These are phyloP conservation scores for Geranium incanum DNA, from an alignment of 441 rosid genomes.

Conservation along the genomic window DNA sequence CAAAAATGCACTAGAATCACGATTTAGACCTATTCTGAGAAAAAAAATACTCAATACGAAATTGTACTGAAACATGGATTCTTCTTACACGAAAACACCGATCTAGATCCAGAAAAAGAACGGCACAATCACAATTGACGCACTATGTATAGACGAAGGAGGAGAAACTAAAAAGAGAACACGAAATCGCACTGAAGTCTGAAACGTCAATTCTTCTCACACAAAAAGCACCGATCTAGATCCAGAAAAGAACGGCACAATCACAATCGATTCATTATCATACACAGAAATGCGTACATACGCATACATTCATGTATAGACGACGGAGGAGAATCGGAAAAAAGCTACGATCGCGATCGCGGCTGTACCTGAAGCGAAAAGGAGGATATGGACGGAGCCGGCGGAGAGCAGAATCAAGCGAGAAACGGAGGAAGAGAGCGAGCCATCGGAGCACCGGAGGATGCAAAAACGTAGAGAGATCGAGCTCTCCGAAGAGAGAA, in stretches of 20 bases:
- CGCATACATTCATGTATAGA: background rate
- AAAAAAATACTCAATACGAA: too few species aligned
- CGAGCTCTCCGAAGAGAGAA: background rate
- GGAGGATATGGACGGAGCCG: background rate
- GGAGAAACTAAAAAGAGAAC: background rate
- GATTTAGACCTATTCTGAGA: too few species aligned
- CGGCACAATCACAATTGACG: too few species aligned
- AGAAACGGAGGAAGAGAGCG: background rate
- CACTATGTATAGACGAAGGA: background rate
- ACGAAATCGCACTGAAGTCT: background rate
- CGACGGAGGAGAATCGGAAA: background rate
- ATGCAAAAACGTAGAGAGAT: too few species aligned
- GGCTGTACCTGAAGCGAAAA: background rate
- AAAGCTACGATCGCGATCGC: background rate
- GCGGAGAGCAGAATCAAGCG: background rate
- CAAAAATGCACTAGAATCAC: too few species aligned
- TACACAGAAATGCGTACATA: too few species aligned
- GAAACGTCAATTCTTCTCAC: background rate
- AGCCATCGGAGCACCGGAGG: slow-evolving; percentile 1
- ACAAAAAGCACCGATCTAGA: background rate
- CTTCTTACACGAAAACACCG: too few species aligned
- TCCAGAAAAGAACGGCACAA: background rate
- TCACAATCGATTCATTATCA: too few species aligned
- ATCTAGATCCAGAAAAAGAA: too few species aligned
- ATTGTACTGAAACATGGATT: too few species aligned